Evolutionary conservation across 1,139 yeast species (phyloP).

Genomic region (Diutina siamensis): DNA sequence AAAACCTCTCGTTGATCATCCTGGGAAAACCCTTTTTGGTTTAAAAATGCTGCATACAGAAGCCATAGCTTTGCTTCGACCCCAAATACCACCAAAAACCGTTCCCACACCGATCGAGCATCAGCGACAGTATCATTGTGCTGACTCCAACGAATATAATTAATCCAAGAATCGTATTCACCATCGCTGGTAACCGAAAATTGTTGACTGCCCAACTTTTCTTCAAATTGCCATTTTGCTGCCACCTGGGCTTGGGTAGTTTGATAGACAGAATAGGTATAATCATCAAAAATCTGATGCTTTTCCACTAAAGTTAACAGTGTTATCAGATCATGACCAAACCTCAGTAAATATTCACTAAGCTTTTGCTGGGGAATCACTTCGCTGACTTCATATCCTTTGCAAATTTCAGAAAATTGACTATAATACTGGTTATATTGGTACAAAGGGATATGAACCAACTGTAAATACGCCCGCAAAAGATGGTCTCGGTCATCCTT

Average conservation of each 20-base stretch:
- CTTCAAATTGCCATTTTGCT: slow-evolving; percentile 52
- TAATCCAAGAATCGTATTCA: slow-evolving; percentile 38
- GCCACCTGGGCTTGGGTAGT: slow-evolving; percentile 40
- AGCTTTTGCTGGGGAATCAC: slow-evolving; percentile 16
- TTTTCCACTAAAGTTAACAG: slow-evolving; percentile 21
- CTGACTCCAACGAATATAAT: slow-evolving; percentile 24
- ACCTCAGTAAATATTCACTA: slow-evolving; percentile 14
- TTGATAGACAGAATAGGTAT: slow-evolving; percentile 28
- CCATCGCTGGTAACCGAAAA: slow-evolving; percentile 18
- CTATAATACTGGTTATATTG: slow-evolving; percentile 58
- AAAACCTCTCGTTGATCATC: slow-evolving; percentile 19
- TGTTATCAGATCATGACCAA: slow-evolving; percentile 13
- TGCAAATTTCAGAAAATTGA: slow-evolving; percentile 32
- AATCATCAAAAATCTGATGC: slow-evolving; percentile 30
- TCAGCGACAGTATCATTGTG: slow-evolving; percentile 23
- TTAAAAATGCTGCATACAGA: slow-evolving; percentile 1
- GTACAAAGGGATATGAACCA: slow-evolving; percentile 48
- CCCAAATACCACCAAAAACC: background rate
- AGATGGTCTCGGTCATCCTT: slow-evolving; percentile 11
- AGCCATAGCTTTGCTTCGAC: background rate
- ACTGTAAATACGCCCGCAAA: slow-evolving; percentile 26
- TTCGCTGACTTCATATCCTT: slow-evolving; percentile 21
- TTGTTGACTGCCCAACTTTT: slow-evolving; percentile 30
- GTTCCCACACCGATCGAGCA: background rate
- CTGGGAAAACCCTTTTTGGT: slow-evolving; percentile 3